Conservation (phyloP, 352 stramenopile species). For the Phytopythium kandeliae region DNA sequence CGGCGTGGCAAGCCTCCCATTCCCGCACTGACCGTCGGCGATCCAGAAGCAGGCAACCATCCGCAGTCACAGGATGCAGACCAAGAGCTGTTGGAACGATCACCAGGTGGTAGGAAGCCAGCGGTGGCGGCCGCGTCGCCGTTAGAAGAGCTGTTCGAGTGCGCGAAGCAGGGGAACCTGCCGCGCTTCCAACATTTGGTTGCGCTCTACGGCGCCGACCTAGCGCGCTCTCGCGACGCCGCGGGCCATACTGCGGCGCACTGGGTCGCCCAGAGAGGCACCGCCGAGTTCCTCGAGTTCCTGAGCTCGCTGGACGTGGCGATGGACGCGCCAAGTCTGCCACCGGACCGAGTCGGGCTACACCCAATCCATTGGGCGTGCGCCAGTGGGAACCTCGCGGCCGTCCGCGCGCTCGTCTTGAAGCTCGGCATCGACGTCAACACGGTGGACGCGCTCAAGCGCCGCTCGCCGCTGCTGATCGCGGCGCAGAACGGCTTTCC, state of each 20-base stretch:
- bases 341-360: slow-evolving; percentile 45
- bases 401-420: slow-evolving; percentile 51
- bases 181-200: slow-evolving; percentile 45
- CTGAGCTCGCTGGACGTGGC: slow-evolving; percentile 36
- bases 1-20: neutral
- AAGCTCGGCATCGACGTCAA: slow-evolving; percentile 69
- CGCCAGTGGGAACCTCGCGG: slow-evolving; percentile 59
- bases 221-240: slow-evolving; percentile 36
- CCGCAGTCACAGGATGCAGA: no score
- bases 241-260: slow-evolving; percentile 69
- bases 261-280: slow-evolving; percentile 60
- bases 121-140: slow-evolving; percentile 10
- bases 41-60: no score
- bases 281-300: slow-evolving; percentile 50
- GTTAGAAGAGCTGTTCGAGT: slow-evolving; percentile 59
- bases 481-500: slow-evolving; percentile 74
- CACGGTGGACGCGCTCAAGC: slow-evolving; percentile 62
- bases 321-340: slow-evolving; percentile 44
- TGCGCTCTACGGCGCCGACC: slow-evolving; percentile 26
- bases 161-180: slow-evolving; percentile 55
- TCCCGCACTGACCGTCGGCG: no score
- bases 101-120: no score
- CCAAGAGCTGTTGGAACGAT: no score
- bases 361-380: slow-evolving; percentile 85
- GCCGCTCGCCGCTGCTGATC: slow-evolving; percentile 67